Conservation (phyloP, 306 rosid species). For the Mimosa bimucronata region DNA sequence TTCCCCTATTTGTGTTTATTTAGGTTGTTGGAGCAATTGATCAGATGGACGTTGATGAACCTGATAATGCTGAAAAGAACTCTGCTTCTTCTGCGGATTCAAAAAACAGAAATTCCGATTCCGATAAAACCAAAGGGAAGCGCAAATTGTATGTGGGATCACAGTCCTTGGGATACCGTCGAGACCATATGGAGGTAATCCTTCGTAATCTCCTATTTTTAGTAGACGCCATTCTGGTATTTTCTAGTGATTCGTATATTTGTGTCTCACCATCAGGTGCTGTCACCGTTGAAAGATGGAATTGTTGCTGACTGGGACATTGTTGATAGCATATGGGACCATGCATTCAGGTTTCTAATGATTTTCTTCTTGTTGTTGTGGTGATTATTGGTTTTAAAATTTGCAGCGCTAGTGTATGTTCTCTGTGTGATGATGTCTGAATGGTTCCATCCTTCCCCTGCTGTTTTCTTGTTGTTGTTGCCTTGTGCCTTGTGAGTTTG, state of each 20-base stretch:
- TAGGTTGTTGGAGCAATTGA: conserved; percentile 94
- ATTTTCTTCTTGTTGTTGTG: conserved; percentile 13
- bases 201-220: conserved; percentile 23
- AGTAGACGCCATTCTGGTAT: neutral
- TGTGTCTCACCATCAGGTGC: conserved; percentile 58
- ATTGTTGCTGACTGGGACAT: conserved; percentile 95
- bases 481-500: conserved; percentile 3
- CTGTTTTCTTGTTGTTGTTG: conserved; percentile 15
- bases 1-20: conserved; percentile 34
- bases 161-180: conserved; percentile 87
- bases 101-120: conserved; percentile 59
- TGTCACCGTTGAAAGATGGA: conserved; percentile 87
- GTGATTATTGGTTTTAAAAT: conserved; percentile 16
- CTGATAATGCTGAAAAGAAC: conserved; percentile 67
- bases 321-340: conserved; percentile 97
- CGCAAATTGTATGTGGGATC: conserved; percentile 87
- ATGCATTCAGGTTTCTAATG: conserved; percentile 78
- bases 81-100: conserved; percentile 65
- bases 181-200: conserved; percentile 91
- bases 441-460: neutral
- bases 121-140: conserved; percentile 82
- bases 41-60: conserved; percentile 89
- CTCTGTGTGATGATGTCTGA: neutral
- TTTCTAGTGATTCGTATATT: conserved; percentile 8
- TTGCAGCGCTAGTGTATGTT: conserved; percentile 7